These are phyloP conservation scores for Tilletia horrida DNA, from an alignment of 1,284 basidiomycete species.

Conservation along the genomic window DNA sequence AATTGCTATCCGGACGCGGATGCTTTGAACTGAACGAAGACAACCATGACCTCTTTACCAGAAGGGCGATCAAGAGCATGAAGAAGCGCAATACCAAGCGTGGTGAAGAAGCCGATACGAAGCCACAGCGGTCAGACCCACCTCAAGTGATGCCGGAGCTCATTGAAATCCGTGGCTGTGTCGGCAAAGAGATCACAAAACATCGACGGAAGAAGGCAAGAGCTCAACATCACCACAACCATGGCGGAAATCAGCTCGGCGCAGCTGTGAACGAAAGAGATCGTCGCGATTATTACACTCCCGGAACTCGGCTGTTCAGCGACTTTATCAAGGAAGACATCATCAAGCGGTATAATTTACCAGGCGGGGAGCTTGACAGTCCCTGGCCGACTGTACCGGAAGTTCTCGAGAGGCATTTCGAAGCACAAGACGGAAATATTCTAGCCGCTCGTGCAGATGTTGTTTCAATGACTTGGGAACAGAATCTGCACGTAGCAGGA, in stretches of 20 bases:
- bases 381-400: conserved; percentile 18
- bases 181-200: conserved; percentile 55
- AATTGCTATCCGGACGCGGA: background rate
- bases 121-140: no score
- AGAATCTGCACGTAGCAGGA: conserved; percentile 26
- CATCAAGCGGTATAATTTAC: conserved; percentile 38
- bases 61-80: background rate
- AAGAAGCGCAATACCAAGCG: background rate
- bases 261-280: conserved; percentile 54
- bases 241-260: conserved; percentile 21
- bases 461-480: conserved; percentile 30
- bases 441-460: conserved; percentile 5
- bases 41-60: background rate
- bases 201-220: conserved; percentile 51
- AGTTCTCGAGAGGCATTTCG: conserved; percentile 20
- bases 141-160: conserved; percentile 33
- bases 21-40: background rate
- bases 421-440: background rate
- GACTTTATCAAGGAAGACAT: conserved; percentile 40
- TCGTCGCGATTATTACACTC: conserved; percentile 54
- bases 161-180: conserved; percentile 52
- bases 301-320: conserved; percentile 48
- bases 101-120: background rate
- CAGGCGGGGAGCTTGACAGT: background rate
- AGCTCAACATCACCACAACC: background rate